These are phyloP conservation scores for Grosmannia clavigera DNA, from an alignment of 2,329 filamentous ascomycete species.

Conservation along the genomic window DNA sequence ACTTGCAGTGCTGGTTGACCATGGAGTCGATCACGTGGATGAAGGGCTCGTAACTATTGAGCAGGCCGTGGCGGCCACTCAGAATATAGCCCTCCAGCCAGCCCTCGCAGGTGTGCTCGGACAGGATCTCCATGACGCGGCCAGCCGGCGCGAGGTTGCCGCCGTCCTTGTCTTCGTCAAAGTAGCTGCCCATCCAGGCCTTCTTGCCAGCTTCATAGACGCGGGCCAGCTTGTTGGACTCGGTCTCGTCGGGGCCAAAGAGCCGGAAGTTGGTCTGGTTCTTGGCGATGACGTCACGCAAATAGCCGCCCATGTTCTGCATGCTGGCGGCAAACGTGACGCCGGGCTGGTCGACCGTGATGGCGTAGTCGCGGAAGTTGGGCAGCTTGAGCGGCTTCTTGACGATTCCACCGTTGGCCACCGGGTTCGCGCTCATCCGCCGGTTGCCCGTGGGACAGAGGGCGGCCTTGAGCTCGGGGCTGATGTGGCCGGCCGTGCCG, in stretches of 20 bases:
- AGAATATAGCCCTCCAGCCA: conserved; percentile 73
- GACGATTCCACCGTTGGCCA: conserved; percentile 59
- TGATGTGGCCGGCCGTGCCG: conserved; percentile 48
- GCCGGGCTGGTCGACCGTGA: conserved; percentile 49
- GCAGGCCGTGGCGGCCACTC: conserved; percentile 60
- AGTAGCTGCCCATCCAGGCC: conserved; percentile 68
- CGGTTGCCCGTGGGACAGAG: conserved; percentile 52
- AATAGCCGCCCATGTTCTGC: conserved; percentile 53
- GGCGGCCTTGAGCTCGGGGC: conserved; percentile 46
- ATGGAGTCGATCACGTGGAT: conserved; percentile 76
- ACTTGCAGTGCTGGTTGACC: conserved; percentile 78
- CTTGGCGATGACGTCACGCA: conserved; percentile 52
- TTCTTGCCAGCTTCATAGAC: conserved; percentile 68
- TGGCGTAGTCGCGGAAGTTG: conserved; percentile 55
- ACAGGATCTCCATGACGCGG: conserved; percentile 75
- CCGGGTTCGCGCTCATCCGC: conserved; percentile 67
- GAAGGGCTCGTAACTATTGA: conserved; percentile 75
- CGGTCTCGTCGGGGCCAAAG: conserved; percentile 69
- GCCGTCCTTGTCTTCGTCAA: conserved; percentile 62
- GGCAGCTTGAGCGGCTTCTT: conserved; percentile 56
- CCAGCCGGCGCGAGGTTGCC: conserved; percentile 58
- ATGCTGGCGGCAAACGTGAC: conserved; percentile 49
- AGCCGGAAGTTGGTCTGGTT: conserved; percentile 61
- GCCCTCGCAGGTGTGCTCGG: conserved; percentile 66
- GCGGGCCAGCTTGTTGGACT: conserved; percentile 63